These are phyloP conservation scores for Physocladia obscura DNA, from an alignment of 192 early-diverging fungal genomes.

Conservation along the genomic window DNA sequence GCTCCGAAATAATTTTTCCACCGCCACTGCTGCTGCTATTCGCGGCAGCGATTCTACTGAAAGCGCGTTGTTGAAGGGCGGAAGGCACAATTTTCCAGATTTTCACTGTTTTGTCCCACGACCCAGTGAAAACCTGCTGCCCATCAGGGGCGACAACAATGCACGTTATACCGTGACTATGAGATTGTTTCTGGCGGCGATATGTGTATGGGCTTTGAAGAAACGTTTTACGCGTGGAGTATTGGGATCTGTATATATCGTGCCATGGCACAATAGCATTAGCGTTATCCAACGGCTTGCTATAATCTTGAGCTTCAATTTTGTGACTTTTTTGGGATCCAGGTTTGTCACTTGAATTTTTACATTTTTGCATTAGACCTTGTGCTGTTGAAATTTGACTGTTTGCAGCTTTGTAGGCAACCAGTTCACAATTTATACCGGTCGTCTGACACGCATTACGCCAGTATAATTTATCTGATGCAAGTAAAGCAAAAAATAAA, in stretches of 20 bases:
- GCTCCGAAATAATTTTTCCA: too few relatives aligned
- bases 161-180: slow-evolving; percentile 17
- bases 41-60: too few relatives aligned
- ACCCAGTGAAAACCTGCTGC: neutral
- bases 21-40: too few relatives aligned
- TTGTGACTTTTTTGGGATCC: too few relatives aligned
- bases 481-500: neutral
- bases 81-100: slow-evolving; percentile 13
- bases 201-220: slow-evolving; percentile 19
- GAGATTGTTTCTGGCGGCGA: neutral
- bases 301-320: too few relatives aligned
- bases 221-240: neutral
- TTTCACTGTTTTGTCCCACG: slow-evolving; percentile 20
- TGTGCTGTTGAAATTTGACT: too few relatives aligned
- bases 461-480: slow-evolving; percentile 25
- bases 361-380: too few relatives aligned
- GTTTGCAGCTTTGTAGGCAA: neutral
- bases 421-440: slow-evolving; percentile 3
- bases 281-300: neutral
- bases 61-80: too few relatives aligned
- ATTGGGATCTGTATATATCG: slow-evolving; percentile 9
- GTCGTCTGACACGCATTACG: neutral
- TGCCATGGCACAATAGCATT: neutral
- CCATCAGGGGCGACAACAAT: neutral
- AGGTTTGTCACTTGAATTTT: too few relatives aligned